Conservation (phyloP, 2,329 filamentous ascomycete genomes). For the Lachnellula subtilissima region DNA sequence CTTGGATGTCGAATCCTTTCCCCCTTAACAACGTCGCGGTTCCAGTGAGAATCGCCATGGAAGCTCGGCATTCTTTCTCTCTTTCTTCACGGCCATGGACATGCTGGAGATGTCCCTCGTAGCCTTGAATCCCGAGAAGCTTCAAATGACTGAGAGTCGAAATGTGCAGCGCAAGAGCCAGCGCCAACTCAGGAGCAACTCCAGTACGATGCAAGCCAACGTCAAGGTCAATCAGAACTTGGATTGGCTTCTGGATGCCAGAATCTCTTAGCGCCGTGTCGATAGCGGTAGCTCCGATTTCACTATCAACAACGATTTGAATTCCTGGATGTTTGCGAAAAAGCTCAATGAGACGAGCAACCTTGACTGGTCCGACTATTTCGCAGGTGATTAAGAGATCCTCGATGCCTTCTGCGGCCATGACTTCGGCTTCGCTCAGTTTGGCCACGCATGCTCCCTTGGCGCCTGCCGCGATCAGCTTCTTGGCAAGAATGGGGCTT, state of each 20-base stretch:
- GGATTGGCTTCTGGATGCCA: constrained; percentile 36
- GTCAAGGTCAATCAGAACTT: constrained; percentile 44
- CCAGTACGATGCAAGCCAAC: constrained; percentile 48
- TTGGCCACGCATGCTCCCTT: constrained; percentile 50
- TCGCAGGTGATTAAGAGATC: constrained; percentile 49
- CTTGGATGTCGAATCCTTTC: constrained; percentile 41
- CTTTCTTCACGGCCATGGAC: constrained; percentile 41
- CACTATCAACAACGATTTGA: constrained; percentile 45
- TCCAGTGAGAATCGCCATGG: constrained; percentile 40
- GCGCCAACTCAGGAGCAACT: constrained; percentile 38
- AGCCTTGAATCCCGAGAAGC: constrained; percentile 47
- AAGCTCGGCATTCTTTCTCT: constrained; percentile 39
- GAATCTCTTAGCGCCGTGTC: constrained; percentile 36
- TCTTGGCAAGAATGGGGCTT: constrained; percentile 40
- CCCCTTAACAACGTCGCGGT: constrained; percentile 40
- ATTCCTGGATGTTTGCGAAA: constrained; percentile 36
- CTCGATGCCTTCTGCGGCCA: constrained; percentile 40
- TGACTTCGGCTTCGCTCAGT: constrained; percentile 42
- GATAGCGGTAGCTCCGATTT: constrained; percentile 41
- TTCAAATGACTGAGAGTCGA: constrained; percentile 34
- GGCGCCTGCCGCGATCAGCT: constrained; percentile 42
- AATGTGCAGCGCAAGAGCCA: constrained; percentile 38
- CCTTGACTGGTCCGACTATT: constrained; percentile 43
- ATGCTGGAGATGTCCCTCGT: constrained; percentile 51
- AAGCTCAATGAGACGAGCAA: constrained; percentile 41